phyloP scores from a whole-genome alignment of 345 rosid species.

The Gossypium bickii region DNA sequence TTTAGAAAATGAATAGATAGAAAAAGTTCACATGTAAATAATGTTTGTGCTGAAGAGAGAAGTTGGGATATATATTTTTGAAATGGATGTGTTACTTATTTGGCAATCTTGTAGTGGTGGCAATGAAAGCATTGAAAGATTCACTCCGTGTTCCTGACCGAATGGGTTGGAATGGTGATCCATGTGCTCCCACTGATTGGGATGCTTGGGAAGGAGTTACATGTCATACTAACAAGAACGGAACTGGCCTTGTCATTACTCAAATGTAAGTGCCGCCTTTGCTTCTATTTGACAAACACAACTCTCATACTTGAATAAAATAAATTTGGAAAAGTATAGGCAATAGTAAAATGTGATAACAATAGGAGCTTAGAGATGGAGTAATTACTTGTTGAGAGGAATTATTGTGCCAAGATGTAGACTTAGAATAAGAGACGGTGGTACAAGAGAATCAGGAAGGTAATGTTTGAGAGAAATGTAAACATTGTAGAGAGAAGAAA shows the following conservation, averaged over 20 bases:
- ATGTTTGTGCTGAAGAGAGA: neutral
- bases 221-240: constrained; percentile 59
- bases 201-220: constrained; percentile 99
- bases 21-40: neutral
- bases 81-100: neutral
- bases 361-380: neutral
- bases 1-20: neutral
- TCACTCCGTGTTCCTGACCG: constrained; percentile 78
- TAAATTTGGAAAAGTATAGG: neutral
- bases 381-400: neutral
- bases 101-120: constrained; percentile 45
- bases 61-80: neutral
- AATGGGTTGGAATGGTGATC: constrained; percentile 99
- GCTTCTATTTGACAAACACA: neutral
- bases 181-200: constrained; percentile 97
- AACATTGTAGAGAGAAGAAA: neutral
- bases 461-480: neutral
- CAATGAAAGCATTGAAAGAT: constrained; percentile 92
- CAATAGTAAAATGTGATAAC: neutral
- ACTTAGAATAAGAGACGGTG: neutral
- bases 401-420: neutral
- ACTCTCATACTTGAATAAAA: neutral
- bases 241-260: constrained; percentile 66
- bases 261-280: constrained; percentile 63
- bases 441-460: neutral